phyloP scores from a whole-genome alignment of 2,329 filamentous ascomycete species.

The Escovopsis weberi region DNA sequence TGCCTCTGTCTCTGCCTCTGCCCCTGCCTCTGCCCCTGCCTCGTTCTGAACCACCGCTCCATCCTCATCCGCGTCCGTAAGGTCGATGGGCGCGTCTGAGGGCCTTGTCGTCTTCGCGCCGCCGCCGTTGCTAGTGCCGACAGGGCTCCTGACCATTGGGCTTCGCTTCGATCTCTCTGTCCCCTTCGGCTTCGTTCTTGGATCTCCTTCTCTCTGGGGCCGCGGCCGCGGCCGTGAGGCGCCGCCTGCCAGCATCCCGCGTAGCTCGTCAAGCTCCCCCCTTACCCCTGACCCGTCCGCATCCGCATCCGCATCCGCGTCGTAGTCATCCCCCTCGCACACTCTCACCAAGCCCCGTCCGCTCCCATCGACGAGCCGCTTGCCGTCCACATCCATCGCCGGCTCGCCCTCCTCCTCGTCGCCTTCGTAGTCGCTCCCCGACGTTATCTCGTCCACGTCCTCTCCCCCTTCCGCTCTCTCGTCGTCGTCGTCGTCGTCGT shows the following conservation, averaged over 20 bases:
- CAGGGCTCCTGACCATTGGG: conserved; percentile 4
- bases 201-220: no score
- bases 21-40: neutral
- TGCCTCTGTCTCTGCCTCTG: neutral
- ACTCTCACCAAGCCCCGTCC: conserved; percentile 58
- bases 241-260: conserved; percentile 19
- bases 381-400: conserved; percentile 50
- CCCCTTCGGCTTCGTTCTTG: no score
- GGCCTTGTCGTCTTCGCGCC: neutral
- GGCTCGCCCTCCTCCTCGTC: conserved; percentile 30
- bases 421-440: conserved; percentile 34
- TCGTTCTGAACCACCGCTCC: no score
- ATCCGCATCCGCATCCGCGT: conserved; percentile 17
- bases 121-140: neutral
- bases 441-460: conserved; percentile 23
- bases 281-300: conserved; percentile 23
- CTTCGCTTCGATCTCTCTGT: no score
- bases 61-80: neutral
- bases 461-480: conserved; percentile 18
- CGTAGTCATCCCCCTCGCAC: conserved; percentile 49
- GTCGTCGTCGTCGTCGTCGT: conserved; percentile 15
- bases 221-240: neutral
- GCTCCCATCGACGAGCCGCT: conserved; percentile 47
- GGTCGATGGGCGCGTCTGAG: neutral
- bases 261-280: conserved; percentile 50